Percentiles rank a stretch among this genome's conserved stretches.
Conservation (phyloP, 176 grass and related monocot genomes). For the Eremochloa ophiuroides region DNA sequence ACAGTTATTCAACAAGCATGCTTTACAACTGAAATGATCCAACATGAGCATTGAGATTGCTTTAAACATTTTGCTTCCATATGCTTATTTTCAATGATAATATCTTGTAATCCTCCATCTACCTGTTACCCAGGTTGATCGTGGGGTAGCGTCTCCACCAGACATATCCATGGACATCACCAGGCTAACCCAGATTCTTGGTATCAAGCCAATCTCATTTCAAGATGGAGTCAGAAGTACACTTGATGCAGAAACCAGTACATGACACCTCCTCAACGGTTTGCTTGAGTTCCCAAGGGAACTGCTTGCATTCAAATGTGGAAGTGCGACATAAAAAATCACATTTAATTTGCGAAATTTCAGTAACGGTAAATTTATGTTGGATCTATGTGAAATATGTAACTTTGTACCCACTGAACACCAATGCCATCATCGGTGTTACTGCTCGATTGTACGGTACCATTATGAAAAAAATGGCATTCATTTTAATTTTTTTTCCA, state of each 20-base stretch:
- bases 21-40: neutral
- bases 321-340: neutral
- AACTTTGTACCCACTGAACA: neutral
- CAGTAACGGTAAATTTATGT: neutral
- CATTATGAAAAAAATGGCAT: conserved; percentile 9
- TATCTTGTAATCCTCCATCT: conserved; percentile 2
- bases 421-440: neutral
- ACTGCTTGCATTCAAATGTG: conserved; percentile 3
- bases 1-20: neutral
- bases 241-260: conserved; percentile 41
- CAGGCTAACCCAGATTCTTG: conserved; percentile 57
- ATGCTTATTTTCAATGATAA: conserved; percentile 8
- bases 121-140: conserved; percentile 53
- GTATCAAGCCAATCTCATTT: conserved; percentile 62
- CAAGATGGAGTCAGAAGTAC: conserved; percentile 73
- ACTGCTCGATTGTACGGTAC: conserved; percentile 14
- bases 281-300: conserved; percentile 1
- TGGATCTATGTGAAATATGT: neutral
- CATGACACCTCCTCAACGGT: conserved; percentile 12
- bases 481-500: neutral
- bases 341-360: neutral
- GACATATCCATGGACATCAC: conserved; percentile 98
- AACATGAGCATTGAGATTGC: neutral
- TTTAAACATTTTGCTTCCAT: neutral
- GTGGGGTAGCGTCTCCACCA: conserved; percentile 75